Conservation (phyloP, 192 early-diverging fungal genomes). For the Spinellus fusiger region DNA sequence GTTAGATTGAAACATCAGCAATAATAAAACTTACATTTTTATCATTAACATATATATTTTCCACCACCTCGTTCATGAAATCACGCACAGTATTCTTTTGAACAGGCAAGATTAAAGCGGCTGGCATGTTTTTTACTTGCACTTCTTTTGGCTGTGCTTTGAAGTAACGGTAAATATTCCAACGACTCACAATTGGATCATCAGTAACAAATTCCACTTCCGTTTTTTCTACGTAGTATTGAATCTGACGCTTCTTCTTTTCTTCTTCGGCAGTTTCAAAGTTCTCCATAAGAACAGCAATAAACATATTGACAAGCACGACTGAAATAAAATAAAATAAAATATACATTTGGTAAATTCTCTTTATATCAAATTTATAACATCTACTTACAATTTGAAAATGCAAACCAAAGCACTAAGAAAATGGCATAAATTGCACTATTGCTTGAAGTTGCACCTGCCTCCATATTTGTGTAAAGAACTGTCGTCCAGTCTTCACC, state of each 20-base stretch:
- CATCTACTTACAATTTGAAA: constrained; percentile 60
- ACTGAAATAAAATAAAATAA: constrained; percentile 29
- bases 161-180: constrained; percentile 48
- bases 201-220: constrained; percentile 26
- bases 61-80: constrained; percentile 27
- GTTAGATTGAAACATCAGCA: not conserved
- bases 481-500: constrained; percentile 57
- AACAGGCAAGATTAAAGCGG: constrained; percentile 34
- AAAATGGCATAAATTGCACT: constrained; percentile 41
- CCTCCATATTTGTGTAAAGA: constrained; percentile 43
- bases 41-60: not conserved
- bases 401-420: constrained; percentile 45
- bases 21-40: not conserved
- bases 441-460: constrained; percentile 23
- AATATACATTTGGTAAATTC: not conserved
- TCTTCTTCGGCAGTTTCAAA: constrained; percentile 54
- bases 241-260: constrained; percentile 45
- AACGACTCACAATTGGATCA: constrained; percentile 37
- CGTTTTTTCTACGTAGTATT: constrained; percentile 33
- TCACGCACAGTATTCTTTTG: constrained; percentile 46
- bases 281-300: constrained; percentile 61
- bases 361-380: not conserved
- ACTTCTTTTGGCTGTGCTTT: constrained; percentile 41
- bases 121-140: constrained; percentile 35
- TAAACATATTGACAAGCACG: constrained; percentile 58